phyloP scores from a whole-genome alignment of 345 rosid species.

The Euphorbia lathyris region DNA sequence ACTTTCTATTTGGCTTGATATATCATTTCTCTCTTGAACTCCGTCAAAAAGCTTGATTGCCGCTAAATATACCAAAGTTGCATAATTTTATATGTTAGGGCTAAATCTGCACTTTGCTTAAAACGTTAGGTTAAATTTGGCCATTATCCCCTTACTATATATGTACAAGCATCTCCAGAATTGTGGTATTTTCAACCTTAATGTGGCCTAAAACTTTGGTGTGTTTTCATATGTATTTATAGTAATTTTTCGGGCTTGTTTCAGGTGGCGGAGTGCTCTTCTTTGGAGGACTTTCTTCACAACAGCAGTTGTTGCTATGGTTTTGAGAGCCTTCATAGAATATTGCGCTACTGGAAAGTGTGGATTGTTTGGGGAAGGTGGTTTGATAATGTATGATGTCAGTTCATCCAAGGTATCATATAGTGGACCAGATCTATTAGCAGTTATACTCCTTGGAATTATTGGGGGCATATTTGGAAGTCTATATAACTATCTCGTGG shows the following conservation, averaged over 20 bases:
- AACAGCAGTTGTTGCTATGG: slow-evolving; percentile 90
- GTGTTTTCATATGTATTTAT: background rate
- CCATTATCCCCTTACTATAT: no score
- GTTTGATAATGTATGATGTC: slow-evolving; percentile 90
- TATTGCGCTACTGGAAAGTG: slow-evolving; percentile 66
- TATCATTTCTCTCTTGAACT: no score
- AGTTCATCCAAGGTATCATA: slow-evolving; percentile 48
- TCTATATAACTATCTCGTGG: slow-evolving; percentile 69
- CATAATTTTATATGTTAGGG: no score
- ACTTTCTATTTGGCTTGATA: background rate
- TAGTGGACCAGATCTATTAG: slow-evolving; percentile 55
- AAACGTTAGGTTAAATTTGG: no score
- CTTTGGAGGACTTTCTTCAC: slow-evolving; percentile 95
- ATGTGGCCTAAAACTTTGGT: background rate
- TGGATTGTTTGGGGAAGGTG: slow-evolving; percentile 86
- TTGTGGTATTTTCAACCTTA: background rate
- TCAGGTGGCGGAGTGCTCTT: slow-evolving; percentile 96
- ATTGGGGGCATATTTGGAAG: slow-evolving; percentile 85
- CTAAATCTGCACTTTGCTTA: no score
- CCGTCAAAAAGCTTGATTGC: no score
- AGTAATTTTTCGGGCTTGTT: background rate
- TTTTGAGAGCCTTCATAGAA: slow-evolving; percentile 65
- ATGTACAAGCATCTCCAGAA: background rate
- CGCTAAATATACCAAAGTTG: no score
- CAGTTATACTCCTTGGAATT: slow-evolving; percentile 67